phyloP scores from a whole-genome alignment of 2,329 filamentous ascomycete species.

The Claviceps paspali region DNA sequence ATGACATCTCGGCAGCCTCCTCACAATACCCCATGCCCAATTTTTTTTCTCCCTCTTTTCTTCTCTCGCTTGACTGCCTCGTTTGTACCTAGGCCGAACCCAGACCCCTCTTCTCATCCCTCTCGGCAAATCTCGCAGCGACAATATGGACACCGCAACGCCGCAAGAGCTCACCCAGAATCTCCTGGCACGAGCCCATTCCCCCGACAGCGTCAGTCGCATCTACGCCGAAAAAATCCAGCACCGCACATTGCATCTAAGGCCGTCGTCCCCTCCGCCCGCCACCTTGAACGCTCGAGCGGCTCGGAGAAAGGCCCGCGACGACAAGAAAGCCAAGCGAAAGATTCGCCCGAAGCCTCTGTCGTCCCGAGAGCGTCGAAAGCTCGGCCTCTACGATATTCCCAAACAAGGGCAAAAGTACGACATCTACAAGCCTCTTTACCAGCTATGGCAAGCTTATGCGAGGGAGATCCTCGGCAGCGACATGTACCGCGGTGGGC shows the following conservation, averaged over 20 bases:
- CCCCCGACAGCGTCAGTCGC: slow-evolving; percentile 50
- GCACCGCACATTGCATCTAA: slow-evolving; percentile 65
- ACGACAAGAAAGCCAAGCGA: slow-evolving; percentile 29
- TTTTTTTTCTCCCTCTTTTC: too few species aligned
- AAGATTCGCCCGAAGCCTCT: slow-evolving; percentile 49
- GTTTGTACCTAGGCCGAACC: too few species aligned
- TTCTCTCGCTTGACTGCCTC: too few species aligned
- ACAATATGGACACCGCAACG: slow-evolving; percentile 18
- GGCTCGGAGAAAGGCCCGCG: slow-evolving; percentile 34
- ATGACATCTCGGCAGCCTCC: too few species aligned
- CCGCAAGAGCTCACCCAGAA: slow-evolving; percentile 34
- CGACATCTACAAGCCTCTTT: slow-evolving; percentile 59
- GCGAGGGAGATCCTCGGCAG: slow-evolving; percentile 64
- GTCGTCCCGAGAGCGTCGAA: slow-evolving; percentile 63
- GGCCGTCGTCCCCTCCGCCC: slow-evolving; percentile 54
- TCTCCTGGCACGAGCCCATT: slow-evolving; percentile 66
- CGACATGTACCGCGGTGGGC: slow-evolving; percentile 39
- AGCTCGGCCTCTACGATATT: slow-evolving; percentile 58
- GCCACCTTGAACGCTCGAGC: slow-evolving; percentile 38
- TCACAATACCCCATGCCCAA: too few species aligned
- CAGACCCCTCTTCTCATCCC: too few species aligned
- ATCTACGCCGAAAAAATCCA: slow-evolving; percentile 75
- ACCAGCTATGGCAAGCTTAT: slow-evolving; percentile 71
- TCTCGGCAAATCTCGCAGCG: too few species aligned
- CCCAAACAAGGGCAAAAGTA: slow-evolving; percentile 49